Evolutionary conservation across 768 basidiomycete genomes (phyloP), one percentile per base, ranked within the genome.

Genomic region (Brasilioporus rufonigricans): DNA sequence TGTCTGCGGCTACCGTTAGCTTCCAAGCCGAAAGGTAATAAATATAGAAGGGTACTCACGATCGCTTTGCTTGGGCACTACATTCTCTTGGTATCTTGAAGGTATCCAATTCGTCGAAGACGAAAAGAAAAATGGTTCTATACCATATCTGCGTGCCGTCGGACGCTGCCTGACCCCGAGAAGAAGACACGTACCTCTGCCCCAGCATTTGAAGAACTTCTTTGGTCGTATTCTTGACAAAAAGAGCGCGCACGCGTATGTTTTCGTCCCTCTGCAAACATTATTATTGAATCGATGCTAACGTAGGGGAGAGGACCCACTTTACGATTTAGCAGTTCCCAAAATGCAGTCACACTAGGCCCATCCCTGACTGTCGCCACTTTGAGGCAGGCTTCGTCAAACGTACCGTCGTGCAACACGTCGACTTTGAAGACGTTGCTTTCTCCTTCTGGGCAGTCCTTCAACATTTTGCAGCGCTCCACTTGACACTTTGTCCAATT

Each of bases 91-190:
- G 48, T 80, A 87, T 50, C 84, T 78, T 1, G 83, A 82, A 2
- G 85, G 85, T 57, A 86, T 87, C 84, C 83, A 85, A 55, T 82
- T 84, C 3, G 82, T 64, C 2, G 82, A 80, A 1, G 83, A 84
- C 0, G 82, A 81, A 64, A 84, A 86, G 62, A 81, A 86, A 65
- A 86, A 85, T 0, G 84, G 84, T 57, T 85, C 84, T 53, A 85
- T 72, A 40, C 73, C 72, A 52, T 80, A 83, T 62, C 83, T 73
- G 21, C 13, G 13, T 41, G 29, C 29, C 1, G 44, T 43, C 44
- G 32, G 24, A 1, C 44, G 5, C 36, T n/a, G 29, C 4, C 3
- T 14, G 19, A 39, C 16, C 19, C 5, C 29, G 31, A 35, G 13
- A 41, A 44, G 0, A 6, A 35, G 6, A 10, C 0, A 60, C 73